These are phyloP conservation scores for Trichomonascus vanleenenianus DNA, from an alignment of 805 yeast genomes.

Conservation along the genomic window DNA sequence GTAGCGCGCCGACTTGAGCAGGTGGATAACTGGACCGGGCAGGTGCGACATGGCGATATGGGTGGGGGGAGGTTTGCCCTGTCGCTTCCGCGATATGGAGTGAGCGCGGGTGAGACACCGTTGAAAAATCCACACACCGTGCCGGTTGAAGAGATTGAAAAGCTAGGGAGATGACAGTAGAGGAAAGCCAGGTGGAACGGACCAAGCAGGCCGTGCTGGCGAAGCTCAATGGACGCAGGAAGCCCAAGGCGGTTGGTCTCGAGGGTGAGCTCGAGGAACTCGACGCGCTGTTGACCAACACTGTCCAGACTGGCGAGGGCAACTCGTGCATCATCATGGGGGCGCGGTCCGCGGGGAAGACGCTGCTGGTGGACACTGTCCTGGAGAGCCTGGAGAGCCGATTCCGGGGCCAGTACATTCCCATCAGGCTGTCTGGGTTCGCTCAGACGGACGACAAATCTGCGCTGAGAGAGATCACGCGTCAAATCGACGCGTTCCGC, in stretches of 20 bases:
- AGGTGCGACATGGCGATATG: conserved; percentile 2
- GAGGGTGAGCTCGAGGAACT: conserved; percentile 41
- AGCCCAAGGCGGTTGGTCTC: conserved; percentile 28
- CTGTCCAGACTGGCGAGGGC: conserved; percentile 63
- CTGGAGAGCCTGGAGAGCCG: conserved; percentile 36
- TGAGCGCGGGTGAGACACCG: background rate
- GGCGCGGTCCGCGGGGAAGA: conserved; percentile 71
- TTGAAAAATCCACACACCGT: background rate
- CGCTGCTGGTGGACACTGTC: conserved; percentile 53
- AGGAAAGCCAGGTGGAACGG: background rate
- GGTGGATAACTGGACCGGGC: conserved; percentile 8
- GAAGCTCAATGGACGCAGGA: conserved; percentile 24
- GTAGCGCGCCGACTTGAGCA: conserved; percentile 9
- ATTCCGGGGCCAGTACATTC: conserved; percentile 43
- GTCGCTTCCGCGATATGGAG: background rate
- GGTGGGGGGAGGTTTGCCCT: background rate
- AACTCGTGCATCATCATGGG: conserved; percentile 78
- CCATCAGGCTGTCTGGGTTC: conserved; percentile 59
- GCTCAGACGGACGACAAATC: conserved; percentile 65
- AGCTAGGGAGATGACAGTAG: conserved; percentile 2
- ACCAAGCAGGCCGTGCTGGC: conserved; percentile 19
- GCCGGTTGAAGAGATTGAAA: too few relatives aligned
- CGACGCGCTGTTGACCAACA: conserved; percentile 50
- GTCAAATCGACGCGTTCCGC: conserved; percentile 57
- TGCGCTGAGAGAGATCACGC: conserved; percentile 81